Base-by-base conservation (phyloP, 108 stramenopile genomes). In the Pseudonitzschia delicatissima region DNA sequence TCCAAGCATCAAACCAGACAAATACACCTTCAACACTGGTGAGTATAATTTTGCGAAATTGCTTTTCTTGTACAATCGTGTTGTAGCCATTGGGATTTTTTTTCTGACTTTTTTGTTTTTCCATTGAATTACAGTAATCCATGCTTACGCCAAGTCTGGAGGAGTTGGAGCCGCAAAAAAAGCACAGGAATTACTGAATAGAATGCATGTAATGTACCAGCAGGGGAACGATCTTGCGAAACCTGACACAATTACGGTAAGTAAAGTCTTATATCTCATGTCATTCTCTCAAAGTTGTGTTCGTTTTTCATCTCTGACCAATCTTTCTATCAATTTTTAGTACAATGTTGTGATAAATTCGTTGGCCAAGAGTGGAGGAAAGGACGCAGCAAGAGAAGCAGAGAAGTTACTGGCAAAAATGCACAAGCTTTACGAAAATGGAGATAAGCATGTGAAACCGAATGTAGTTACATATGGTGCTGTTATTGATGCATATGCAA, bases 401-500 rank as follows among this genome's bases (percentile, higher is more conserved):
- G 88, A 90, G 64, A 77, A 84, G 58, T 72, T 93, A 12, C 69
- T 93, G 5, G 68, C 79, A 18, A 83, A 87, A 62, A 93, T 93
- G 92, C 85, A 93, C 55, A 48, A 70, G 17, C 76, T 87, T 39
- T 73, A 90, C 62, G 71, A 73, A 26, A 73, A 69, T 25, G 92
- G 85, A 26, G 88, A 93, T 62, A 51, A 64, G n/a, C 85, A 92
- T 57, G 80, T 92, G 20, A 85, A 84, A 40, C 91, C 91, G 1
- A 93, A 88, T 72, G 85, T 87, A 3, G 88, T 90, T 45, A 90
- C 91, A 17, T 93, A 93, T 73, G 87, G 87, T 34, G 88, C 91
- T 33, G 92, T 93, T 37, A 91, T 93, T 75, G 89, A 90, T 67
- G 80, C 89, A 17, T 89, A 86, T 62, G 89, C 89, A 62, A 88